Evolutionary conservation across 2,329 filamentous ascomycete species (phyloP).

Genomic region (Fusarium nematophilum): DNA sequence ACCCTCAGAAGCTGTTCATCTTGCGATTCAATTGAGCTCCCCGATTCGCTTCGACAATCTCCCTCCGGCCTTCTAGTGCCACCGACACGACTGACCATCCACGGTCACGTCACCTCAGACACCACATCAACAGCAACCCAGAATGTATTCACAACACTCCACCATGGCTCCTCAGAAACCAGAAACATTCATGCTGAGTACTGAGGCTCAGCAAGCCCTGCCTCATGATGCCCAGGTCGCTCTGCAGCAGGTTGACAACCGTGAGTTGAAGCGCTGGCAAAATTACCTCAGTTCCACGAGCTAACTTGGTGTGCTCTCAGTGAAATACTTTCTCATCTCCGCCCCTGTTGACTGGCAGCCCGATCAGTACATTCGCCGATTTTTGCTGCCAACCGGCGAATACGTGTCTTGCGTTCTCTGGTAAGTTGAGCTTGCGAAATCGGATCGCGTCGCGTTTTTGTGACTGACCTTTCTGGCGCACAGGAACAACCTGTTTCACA

Average conservation of each 20-base stretch:
- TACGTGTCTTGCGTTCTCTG: constrained; percentile 99
- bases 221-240: constrained; percentile 97
- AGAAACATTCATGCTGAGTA: constrained; percentile 98
- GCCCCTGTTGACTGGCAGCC: constrained; percentile 97
- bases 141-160: constrained; percentile 85
- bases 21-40: constrained; percentile 31
- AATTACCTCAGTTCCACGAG: constrained; percentile 4
- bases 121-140: constrained; percentile 42
- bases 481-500: constrained; percentile 95
- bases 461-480: constrained; percentile 4
- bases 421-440: constrained; percentile 50
- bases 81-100: constrained; percentile 39
- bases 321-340: constrained; percentile 99
- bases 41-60: constrained; percentile 23
- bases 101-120: constrained; percentile 43
- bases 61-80: constrained; percentile 30
- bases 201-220: constrained; percentile 94
- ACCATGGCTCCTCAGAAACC: constrained; percentile 95
- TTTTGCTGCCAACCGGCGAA: constrained; percentile 95
- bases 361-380: constrained; percentile 96
- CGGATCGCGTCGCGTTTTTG: neutral
- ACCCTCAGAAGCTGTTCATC: constrained; percentile 5
- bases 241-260: constrained; percentile 96
- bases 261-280: constrained; percentile 63
- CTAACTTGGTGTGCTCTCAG: constrained; percentile 61